A percentile compares a stretch with the other conserved stretches of the same genome.
phyloP scores from a whole-genome alignment of 306 rosid genomes.

The Glycine tomentella region DNA sequence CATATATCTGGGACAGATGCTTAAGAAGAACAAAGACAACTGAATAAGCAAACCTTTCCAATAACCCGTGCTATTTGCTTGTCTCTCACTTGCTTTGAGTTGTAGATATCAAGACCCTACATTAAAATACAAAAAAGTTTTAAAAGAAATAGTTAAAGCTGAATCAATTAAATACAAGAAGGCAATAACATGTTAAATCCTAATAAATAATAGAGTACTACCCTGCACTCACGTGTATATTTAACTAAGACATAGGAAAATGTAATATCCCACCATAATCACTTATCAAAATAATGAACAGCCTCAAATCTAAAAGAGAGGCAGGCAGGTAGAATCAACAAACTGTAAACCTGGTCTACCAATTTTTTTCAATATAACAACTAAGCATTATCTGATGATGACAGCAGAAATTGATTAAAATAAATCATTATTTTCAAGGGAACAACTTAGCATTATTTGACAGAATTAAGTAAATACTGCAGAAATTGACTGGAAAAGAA shows the following conservation, averaged over 20 bases:
- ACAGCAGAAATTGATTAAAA: too few relatives aligned
- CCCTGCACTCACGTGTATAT: background rate
- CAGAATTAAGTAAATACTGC: too few relatives aligned
- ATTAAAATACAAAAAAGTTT: constrained; percentile 22
- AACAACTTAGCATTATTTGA: too few relatives aligned
- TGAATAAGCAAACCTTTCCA: constrained; percentile 70
- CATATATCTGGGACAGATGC: constrained; percentile 15
- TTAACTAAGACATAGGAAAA: constrained; percentile 5
- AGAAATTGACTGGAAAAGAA: too few relatives aligned
- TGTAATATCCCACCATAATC: background rate
- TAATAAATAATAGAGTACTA: background rate
- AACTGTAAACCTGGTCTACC: background rate
- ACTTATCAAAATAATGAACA: constrained; percentile 29
- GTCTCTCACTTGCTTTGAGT: constrained; percentile 86
- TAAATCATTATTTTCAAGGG: too few relatives aligned
- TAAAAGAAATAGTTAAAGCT: background rate
- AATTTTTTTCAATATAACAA: too few relatives aligned
- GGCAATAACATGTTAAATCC: constrained; percentile 2
- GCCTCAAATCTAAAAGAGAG: background rate
- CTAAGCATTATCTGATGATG: too few relatives aligned
- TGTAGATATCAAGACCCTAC: constrained; percentile 85
- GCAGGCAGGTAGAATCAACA: constrained; percentile 10
- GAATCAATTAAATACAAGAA: background rate
- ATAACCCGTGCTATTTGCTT: constrained; percentile 85
- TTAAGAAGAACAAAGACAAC: constrained; percentile 5